phyloP scores from a whole-genome alignment of 1,139 yeast species.

The Pneumocystis canis region DNA sequence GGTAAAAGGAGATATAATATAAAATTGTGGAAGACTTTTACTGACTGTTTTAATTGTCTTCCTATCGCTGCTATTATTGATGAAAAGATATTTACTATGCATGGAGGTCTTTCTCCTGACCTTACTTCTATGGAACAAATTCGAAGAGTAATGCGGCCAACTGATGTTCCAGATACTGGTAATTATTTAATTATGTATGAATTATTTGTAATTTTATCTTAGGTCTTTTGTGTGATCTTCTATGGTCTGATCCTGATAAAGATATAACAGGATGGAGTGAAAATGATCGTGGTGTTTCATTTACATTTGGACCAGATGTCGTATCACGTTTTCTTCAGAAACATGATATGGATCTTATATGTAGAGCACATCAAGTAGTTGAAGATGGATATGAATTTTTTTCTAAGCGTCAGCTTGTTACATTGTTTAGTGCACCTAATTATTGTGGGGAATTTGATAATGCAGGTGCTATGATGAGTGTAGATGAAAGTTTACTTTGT shows the following conservation, averaged over 20 bases:
- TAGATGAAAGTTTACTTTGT: slow-evolving; percentile 86
- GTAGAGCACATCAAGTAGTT: slow-evolving; percentile 97
- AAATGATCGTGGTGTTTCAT: slow-evolving; percentile 94
- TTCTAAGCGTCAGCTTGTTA: slow-evolving; percentile 86
- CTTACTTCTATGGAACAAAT: slow-evolving; percentile 95
- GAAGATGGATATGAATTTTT: slow-evolving; percentile 98
- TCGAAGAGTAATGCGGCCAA: slow-evolving; percentile 96
- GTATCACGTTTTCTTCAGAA: slow-evolving; percentile 86
- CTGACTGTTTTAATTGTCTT: slow-evolving; percentile 93
- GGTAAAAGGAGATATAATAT: slow-evolving; percentile 81
- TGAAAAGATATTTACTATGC: slow-evolving; percentile 96
- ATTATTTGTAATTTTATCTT: slow-evolving; percentile 25
- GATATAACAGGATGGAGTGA: slow-evolving; percentile 97
- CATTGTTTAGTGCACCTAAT: slow-evolving; percentile 90
- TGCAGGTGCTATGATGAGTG: slow-evolving; percentile 99
- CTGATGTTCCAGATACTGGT: slow-evolving; percentile 73
- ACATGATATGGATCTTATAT: slow-evolving; percentile 92
- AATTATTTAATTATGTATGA: background rate
- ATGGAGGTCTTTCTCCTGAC: slow-evolving; percentile 95
- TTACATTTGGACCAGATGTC: slow-evolving; percentile 94
- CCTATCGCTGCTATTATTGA: slow-evolving; percentile 97
- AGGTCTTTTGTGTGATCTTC: slow-evolving; percentile 83
- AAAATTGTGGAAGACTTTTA: slow-evolving; percentile 94
- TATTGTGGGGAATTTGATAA: slow-evolving; percentile 98
- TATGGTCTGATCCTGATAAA: slow-evolving; percentile 98